Base-by-base conservation (phyloP, 1,139 yeast species). In the Yamadazyma spencermartinsiae region DNA sequence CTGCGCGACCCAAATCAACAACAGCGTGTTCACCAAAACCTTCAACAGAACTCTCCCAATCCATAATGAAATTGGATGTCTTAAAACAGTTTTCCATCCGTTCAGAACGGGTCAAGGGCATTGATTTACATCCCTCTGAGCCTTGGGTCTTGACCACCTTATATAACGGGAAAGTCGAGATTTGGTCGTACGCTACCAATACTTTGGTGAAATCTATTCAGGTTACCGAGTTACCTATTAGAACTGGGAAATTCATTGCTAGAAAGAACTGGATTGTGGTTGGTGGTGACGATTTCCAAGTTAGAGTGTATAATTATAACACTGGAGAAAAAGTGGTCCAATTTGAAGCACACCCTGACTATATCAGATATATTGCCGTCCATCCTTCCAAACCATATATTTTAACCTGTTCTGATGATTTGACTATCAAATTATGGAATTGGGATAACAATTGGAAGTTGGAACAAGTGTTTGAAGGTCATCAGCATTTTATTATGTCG, bases 311-410 rank as follows among this genome's bases (percentile, higher is more conserved):
- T 72, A 92, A 92, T 63, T 89, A 88, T 71, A 88, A 89, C 64
- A 92, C 98, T 23, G 92, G 95, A 38, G 98, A 92, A 63, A 89
- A 88, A 62, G 78, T 94, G 45, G 77, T 86, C 34, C 98, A 90
- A 66, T 92, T 90, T 58, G 98, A 94, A 67, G 98, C 97, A 4
- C 98, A 92, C 58, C 96, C 96, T 5, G 98, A 94, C 63, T 94
- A 92, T 62, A 86, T 92, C 55, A 82, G 98, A 62, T 80, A 87
- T 38, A 78, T 92, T 51, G 92, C 96, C 7, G 95, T 92, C 31
- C 98, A 92, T 64, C 98, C 98, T 33, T 75, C 94, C 27, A 86
- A 86, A 63, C 94, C 98, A 15, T 86, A 86, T 53, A 74, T 92
- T 37, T 73, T 92, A 54, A 86, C 98, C 4, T 87, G 92, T 36